Evolutionary conservation across 768 basidiomycete genomes (phyloP).

Genomic region (Suillus alpinus): DNA sequence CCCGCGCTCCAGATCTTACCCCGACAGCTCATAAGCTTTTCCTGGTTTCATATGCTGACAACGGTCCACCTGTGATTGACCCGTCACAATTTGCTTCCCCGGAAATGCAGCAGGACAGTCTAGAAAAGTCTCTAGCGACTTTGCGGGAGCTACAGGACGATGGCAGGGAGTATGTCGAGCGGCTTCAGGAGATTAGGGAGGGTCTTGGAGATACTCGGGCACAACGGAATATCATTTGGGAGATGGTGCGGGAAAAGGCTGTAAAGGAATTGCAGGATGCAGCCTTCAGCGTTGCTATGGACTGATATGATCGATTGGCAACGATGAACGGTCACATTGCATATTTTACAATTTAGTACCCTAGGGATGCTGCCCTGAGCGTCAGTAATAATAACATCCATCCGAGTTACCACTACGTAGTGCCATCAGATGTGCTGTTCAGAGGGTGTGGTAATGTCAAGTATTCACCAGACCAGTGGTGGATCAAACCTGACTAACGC

Average conservation of each 20-base stretch:
- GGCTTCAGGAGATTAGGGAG: conserved; percentile 81
- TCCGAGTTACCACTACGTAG: neutral
- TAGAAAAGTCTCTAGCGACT: conserved; percentile 73
- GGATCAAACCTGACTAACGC: conserved; percentile 2
- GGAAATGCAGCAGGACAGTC: conserved; percentile 62
- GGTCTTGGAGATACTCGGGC: conserved; percentile 70
- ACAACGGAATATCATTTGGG: conserved; percentile 75
- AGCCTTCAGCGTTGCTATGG: conserved; percentile 38
- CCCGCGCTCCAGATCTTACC: conserved; percentile 65
- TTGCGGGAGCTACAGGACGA: conserved; percentile 84
- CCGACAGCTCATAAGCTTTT: conserved; percentile 68
- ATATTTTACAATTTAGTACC: neutral
- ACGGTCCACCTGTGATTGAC: conserved; percentile 47
- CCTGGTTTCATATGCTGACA: conserved; percentile 48
- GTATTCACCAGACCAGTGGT: neutral
- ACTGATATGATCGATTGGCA: conserved; percentile 13
- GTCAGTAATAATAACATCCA: neutral
- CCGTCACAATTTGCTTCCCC: conserved; percentile 62
- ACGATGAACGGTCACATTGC: neutral
- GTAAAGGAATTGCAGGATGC: conserved; percentile 72
- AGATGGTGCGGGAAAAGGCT: conserved; percentile 69
- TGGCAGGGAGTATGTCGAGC: conserved; percentile 81
- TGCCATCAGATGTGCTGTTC: neutral
- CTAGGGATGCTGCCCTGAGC: neutral
- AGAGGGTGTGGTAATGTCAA: neutral